A percentile compares a stretch with the other conserved stretches of the same genome.
Conservation (phyloP, 2,329 filamentous ascomycete species). For the Trichoderma oligosporum region DNA sequence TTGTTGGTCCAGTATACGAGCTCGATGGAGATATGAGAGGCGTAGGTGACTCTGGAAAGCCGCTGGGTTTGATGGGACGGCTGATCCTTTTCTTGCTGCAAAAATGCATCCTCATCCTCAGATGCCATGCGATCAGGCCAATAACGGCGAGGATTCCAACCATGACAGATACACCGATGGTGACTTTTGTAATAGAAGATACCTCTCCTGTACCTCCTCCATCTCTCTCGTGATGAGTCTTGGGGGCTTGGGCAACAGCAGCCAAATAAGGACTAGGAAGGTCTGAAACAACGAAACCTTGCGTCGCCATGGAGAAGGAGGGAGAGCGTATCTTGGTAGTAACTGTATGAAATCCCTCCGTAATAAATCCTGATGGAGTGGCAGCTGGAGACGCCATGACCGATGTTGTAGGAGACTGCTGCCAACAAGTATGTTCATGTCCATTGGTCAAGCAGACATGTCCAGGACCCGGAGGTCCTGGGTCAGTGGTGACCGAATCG, state of each 20-base stretch:
- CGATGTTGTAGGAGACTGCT: neutral
- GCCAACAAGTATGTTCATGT: neutral
- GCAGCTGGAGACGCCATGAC: neutral
- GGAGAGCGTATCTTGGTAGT: neutral
- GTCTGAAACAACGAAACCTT: neutral
- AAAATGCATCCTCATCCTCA: slow-evolving; percentile 29
- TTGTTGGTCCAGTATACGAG: slow-evolving; percentile 26
- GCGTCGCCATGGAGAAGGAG: neutral
- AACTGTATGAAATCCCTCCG: slow-evolving; percentile 11
- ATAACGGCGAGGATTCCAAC: slow-evolving; percentile 38
- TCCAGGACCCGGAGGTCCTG: slow-evolving; percentile 19
- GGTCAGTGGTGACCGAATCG: slow-evolving; percentile 26
- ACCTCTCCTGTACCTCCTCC: slow-evolving; percentile 24
- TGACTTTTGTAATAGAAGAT: slow-evolving; percentile 41
- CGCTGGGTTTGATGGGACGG: slow-evolving; percentile 24
- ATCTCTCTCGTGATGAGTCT: neutral
- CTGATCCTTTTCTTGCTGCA: slow-evolving; percentile 5
- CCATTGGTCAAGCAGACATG: neutral
- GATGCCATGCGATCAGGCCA: slow-evolving; percentile 36
- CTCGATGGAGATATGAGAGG: slow-evolving; percentile 40
- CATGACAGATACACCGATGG: slow-evolving; percentile 43
- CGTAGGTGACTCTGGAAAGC: slow-evolving; percentile 36
- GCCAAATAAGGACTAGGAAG: slow-evolving; percentile 22
- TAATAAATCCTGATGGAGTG: neutral
- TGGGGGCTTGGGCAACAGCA: slow-evolving; percentile 17